Conservation (phyloP, 352 stramenopile genomes). For the Pythium brachiatum region DNA sequence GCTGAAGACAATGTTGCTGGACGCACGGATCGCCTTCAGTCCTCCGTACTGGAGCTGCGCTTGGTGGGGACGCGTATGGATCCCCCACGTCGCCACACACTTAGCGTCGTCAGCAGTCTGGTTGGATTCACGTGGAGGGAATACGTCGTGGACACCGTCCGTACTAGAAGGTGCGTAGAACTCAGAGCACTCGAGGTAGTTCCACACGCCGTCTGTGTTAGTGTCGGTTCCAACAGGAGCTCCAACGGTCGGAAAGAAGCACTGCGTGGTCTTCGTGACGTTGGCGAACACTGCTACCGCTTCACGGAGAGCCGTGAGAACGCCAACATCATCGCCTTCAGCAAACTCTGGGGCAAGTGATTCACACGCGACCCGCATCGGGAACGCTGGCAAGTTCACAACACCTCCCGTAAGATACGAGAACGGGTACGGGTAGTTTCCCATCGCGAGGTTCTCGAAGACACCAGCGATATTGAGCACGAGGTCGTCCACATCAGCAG, state of each 20-base stretch:
- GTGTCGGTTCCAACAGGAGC: neutral
- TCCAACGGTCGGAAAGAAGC: slow-evolving; percentile 25
- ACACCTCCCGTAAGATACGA: slow-evolving; percentile 74
- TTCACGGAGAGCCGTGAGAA: slow-evolving; percentile 33
- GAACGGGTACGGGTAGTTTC: slow-evolving; percentile 88
- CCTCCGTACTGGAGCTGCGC: slow-evolving; percentile 41
- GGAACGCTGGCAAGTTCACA: slow-evolving; percentile 67
- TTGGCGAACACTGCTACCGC: slow-evolving; percentile 41
- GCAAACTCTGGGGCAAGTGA: slow-evolving; percentile 24
- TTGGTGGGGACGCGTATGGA: slow-evolving; percentile 36
- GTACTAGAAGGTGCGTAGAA: slow-evolving; percentile 38
- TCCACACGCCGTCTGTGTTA: slow-evolving; percentile 29
- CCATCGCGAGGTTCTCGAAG: slow-evolving; percentile 86
- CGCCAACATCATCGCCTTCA: slow-evolving; percentile 15
- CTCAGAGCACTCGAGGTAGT: slow-evolving; percentile 45
- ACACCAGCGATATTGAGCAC: slow-evolving; percentile 38
- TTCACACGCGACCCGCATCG: slow-evolving; percentile 68
- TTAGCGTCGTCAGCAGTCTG: slow-evolving; percentile 28
- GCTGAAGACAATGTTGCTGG: slow-evolving; percentile 89
- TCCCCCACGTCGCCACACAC: slow-evolving; percentile 41
- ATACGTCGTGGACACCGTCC: slow-evolving; percentile 68
- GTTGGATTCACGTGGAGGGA: slow-evolving; percentile 43
- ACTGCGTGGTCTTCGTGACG: slow-evolving; percentile 29
- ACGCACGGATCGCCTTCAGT: slow-evolving; percentile 27
- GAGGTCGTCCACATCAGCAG: slow-evolving; percentile 31